Evolutionary conservation across 163 green algal genomes (phyloP).

Genomic region (Smithsoniella earleae): DNA sequence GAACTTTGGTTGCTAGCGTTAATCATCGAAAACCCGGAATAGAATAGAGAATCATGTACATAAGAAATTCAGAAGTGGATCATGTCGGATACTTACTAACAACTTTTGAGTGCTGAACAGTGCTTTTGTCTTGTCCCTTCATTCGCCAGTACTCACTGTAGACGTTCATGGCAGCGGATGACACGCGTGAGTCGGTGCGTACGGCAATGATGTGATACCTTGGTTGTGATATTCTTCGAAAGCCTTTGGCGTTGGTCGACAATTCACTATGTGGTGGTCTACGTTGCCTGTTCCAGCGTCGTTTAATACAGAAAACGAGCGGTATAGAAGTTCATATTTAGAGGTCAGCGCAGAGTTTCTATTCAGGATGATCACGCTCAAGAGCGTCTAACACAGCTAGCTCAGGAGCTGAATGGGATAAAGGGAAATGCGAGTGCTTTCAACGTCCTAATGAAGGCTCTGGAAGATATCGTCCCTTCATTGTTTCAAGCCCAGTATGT

Average conservation of each 20-base stretch:
- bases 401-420: conserved; percentile 10
- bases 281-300: too few relatives aligned
- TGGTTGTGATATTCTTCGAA: not conserved
- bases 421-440: conserved; percentile 2
- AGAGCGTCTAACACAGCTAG: not conserved
- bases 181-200: not conserved
- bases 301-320: not conserved
- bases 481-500: not conserved
- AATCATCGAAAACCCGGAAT: too few relatives aligned
- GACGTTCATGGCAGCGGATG: not conserved
- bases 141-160: not conserved
- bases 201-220: not conserved
- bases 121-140: not conserved
- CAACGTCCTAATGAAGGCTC: not conserved
- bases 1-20: too few relatives aligned
- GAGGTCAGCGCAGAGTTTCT: not conserved
- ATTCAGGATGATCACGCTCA: not conserved
- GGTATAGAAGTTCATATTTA: not conserved
- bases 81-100: too few relatives aligned
- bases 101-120: not conserved
- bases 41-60: too few relatives aligned
- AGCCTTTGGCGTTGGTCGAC: too few relatives aligned
- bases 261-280: too few relatives aligned
- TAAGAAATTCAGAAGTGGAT: too few relatives aligned
- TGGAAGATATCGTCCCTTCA: conserved; percentile 15